Percentiles rank a stretch among this genome's conserved stretches.
Conservation (phyloP, 2,329 filamentous ascomycete genomes). For the Thelonectria discophora region DNA sequence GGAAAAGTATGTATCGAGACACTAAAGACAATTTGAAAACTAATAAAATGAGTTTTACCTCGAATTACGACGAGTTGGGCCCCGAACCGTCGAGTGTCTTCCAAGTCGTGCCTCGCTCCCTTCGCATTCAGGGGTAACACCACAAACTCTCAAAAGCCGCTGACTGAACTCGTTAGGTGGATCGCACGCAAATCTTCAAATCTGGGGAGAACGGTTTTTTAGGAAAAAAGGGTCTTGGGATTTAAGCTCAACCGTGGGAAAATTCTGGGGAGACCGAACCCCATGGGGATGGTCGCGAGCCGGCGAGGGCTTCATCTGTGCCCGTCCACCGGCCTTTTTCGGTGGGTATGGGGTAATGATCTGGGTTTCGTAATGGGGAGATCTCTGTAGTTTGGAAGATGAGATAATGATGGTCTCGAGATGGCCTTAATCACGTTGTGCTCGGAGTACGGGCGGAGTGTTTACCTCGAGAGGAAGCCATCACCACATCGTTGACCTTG, state of each 20-base stretch:
- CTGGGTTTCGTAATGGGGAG: slow-evolving; percentile 17
- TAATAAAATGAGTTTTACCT: background rate
- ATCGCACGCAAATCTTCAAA: background rate
- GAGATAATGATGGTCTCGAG: background rate
- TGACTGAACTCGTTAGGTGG: background rate
- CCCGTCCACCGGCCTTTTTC: slow-evolving; percentile 15
- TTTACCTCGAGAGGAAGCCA: background rate
- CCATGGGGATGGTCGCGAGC: slow-evolving; percentile 35
- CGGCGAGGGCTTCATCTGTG: slow-evolving; percentile 16
- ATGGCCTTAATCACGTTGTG: background rate
- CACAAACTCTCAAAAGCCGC: background rate
- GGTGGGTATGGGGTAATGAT: slow-evolving; percentile 23
- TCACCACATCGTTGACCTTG: background rate
- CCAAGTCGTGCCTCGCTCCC: background rate
- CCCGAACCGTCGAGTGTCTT: background rate
- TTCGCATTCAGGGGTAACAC: background rate
- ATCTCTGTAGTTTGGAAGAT: slow-evolving; percentile 14
- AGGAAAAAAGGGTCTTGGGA: background rate
- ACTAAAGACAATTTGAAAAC: background rate
- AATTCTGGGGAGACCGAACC: slow-evolving; percentile 11
- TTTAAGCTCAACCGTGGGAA: slow-evolving; percentile 2
- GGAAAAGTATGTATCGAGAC: background rate
- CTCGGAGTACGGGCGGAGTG: background rate
- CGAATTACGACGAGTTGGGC: background rate
- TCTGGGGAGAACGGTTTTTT: background rate